These are phyloP conservation scores for Eucalyptus cloeziana DNA, from an alignment of 345 rosid species.

Conservation along the genomic window DNA sequence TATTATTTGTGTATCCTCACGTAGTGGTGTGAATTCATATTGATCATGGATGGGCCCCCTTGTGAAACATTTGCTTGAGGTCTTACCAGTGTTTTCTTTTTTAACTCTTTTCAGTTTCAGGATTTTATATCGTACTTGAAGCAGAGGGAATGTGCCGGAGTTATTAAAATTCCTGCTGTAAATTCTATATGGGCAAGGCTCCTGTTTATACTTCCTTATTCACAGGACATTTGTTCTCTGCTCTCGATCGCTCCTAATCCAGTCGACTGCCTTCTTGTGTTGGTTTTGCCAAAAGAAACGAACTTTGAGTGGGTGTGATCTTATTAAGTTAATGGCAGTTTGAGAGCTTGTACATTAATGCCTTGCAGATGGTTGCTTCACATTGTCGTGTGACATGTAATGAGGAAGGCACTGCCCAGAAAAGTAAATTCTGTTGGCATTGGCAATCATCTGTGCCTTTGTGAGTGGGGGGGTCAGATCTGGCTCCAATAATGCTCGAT, in stretches of 20 bases:
- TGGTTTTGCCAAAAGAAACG: conserved; percentile 88
- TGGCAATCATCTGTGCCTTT: neutral
- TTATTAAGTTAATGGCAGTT: neutral
- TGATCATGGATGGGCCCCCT: neutral
- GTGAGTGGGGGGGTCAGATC: neutral
- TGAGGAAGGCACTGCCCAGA: neutral
- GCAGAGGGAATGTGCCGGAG: conserved; percentile 97
- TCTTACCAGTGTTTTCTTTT: neutral
- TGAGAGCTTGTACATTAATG: neutral
- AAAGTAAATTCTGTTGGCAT: neutral
- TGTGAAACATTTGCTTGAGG: neutral
- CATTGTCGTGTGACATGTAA: neutral
- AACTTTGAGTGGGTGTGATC: conserved; percentile 55
- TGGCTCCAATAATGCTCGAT: neutral
- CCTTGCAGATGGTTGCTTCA: neutral
- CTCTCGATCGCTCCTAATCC: conserved; percentile 46
- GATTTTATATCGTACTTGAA: conserved; percentile 84
- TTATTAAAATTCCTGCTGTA: conserved; percentile 76
- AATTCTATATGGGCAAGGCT: conserved; percentile 86
- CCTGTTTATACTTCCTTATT: conserved; percentile 79
- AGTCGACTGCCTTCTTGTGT: conserved; percentile 54
- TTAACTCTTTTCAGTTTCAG: conserved; percentile 47
- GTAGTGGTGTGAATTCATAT: neutral
- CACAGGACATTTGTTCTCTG: conserved; percentile 65
- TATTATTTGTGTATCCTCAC: neutral